Conservation (phyloP, 2,329 filamentous ascomycete genomes). For the Trichoderma brevicompactum region DNA sequence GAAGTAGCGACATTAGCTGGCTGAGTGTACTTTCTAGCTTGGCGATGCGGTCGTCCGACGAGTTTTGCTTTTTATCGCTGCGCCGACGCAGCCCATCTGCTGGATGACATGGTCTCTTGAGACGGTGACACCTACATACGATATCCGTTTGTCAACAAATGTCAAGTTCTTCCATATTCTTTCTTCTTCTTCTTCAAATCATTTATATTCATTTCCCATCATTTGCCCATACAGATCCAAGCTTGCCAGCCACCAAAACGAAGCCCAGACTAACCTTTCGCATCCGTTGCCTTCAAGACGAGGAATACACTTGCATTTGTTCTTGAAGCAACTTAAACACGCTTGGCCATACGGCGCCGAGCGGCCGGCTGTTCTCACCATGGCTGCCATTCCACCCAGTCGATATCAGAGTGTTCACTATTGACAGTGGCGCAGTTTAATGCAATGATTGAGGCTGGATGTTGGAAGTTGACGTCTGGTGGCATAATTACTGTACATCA, state of each 20-base stretch:
- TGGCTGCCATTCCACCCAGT: neutral
- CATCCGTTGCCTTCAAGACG: conserved; percentile 4
- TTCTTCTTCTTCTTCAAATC: too few relatives aligned
- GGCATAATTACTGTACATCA: too few relatives aligned
- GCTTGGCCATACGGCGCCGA: conserved; percentile 5
- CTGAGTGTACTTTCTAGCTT: neutral
- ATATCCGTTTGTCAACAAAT: neutral
- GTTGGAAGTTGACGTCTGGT: neutral
- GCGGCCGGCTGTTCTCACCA: conserved; percentile 1
- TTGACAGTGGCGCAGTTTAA: neutral
- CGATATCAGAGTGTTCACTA: neutral
- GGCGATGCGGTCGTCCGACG: neutral
- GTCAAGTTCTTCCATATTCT: too few relatives aligned
- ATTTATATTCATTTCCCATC: too few relatives aligned
- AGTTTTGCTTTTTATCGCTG: conserved; percentile 1
- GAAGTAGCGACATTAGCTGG: conserved; percentile 1
- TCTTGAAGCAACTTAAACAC: conserved; percentile 8
- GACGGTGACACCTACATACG: neutral
- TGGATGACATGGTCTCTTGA: neutral
- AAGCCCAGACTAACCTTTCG: conserved; percentile 2
- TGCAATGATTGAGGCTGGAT: neutral
- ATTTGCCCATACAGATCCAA: neutral
- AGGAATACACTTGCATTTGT: conserved; percentile 4
- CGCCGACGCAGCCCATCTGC: neutral
- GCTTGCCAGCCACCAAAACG: neutral